Evolutionary conservation across 2,329 filamentous ascomycete genomes (phyloP).

Genomic region (Chaetoscypha palmicola): DNA sequence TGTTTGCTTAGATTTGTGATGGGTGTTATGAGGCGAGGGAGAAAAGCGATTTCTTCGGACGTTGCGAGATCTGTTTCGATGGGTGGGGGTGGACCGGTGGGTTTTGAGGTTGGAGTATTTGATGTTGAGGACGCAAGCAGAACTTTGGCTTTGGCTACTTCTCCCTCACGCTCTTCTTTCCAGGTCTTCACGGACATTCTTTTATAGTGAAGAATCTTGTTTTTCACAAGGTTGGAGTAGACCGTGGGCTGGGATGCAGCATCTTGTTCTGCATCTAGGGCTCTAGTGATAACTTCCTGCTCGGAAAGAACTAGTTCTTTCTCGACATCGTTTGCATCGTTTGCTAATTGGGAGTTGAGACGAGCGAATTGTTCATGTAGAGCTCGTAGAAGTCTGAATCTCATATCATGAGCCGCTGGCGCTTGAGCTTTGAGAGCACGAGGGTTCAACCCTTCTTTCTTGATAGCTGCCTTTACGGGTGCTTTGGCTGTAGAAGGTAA

Average conservation of each 20-base stretch:
- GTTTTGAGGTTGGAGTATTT: conserved; percentile 25
- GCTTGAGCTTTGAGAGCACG: conserved; percentile 51
- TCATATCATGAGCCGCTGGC: conserved; percentile 50
- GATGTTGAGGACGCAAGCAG: conserved; percentile 30
- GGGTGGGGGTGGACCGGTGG: conserved; percentile 38
- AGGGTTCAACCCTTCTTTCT: conserved; percentile 56
- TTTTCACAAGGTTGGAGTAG: conserved; percentile 80
- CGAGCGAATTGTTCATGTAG: conserved; percentile 60
- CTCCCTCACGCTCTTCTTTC: conserved; percentile 51
- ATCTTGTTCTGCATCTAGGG: conserved; percentile 72
- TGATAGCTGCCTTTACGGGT: conserved; percentile 30
- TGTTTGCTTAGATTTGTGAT: conserved; percentile 55
- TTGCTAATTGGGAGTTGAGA: conserved; percentile 57
- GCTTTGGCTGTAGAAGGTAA: conserved; percentile 3
- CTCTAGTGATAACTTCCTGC: conserved; percentile 60
- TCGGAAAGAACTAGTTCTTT: conserved; percentile 51
- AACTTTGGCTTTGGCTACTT: conserved; percentile 34
- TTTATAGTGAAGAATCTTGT: conserved; percentile 67
- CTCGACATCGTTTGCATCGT: conserved; percentile 42
- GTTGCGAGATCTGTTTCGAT: conserved; percentile 64
- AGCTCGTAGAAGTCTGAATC: conserved; percentile 51
- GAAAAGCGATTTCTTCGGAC: conserved; percentile 60
- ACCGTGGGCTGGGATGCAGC: conserved; percentile 62
- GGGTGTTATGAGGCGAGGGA: conserved; percentile 56
- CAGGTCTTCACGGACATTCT: conserved; percentile 69